Conservation (phyloP, 2,329 filamentous ascomycete genomes). For the Calonectria naviculata region DNA sequence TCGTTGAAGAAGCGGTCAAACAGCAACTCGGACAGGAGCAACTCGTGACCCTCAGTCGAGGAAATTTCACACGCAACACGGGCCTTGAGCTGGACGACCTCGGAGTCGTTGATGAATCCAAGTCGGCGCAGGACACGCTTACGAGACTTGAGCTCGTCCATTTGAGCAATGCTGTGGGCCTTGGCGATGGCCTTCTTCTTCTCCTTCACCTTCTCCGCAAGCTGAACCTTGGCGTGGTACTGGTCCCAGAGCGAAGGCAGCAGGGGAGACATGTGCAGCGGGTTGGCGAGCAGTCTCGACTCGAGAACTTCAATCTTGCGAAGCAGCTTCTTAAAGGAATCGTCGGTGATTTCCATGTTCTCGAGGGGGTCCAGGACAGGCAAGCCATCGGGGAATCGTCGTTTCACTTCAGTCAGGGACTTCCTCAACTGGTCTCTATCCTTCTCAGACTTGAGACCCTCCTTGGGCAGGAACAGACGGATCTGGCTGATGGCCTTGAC, state of each 20-base stretch:
- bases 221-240: conserved; percentile 82
- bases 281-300: conserved; percentile 87
- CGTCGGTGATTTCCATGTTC: conserved; percentile 94
- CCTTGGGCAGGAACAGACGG: conserved; percentile 83
- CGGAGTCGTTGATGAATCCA: conserved; percentile 94
- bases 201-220: conserved; percentile 84
- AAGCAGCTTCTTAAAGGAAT: conserved; percentile 91
- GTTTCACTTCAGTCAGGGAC: conserved; percentile 80
- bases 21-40: conserved; percentile 90
- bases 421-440: conserved; percentile 76
- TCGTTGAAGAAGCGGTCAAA: conserved; percentile 99
- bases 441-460: conserved; percentile 72
- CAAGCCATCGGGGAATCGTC: conserved; percentile 91
- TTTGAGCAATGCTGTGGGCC: conserved; percentile 88
- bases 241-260: conserved; percentile 87
- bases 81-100: conserved; percentile 96
- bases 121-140: conserved; percentile 95
- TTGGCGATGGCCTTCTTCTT: conserved; percentile 88
- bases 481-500: conserved; percentile 88
- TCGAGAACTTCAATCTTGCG: conserved; percentile 98
- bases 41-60: conserved; percentile 88
- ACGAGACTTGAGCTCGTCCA: conserved; percentile 95
- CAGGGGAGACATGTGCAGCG: conserved; percentile 89
- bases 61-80: conserved; percentile 98
- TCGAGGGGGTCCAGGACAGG: conserved; percentile 92